Conservation (phyloP, 768 basidiomycete species). For the Nevesoporus exiguus region DNA sequence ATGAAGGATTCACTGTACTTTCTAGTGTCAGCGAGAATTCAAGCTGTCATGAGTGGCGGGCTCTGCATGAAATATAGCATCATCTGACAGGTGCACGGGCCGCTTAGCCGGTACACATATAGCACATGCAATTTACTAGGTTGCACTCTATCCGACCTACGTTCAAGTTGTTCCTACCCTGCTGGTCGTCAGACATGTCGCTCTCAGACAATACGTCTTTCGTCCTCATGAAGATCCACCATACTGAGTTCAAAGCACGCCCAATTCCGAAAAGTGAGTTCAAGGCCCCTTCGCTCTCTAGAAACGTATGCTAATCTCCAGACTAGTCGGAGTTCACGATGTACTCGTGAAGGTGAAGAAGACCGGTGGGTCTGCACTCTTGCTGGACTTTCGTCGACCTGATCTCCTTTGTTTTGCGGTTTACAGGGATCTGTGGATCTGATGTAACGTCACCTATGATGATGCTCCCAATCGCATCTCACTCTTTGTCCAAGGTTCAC, state of each 20-base stretch:
- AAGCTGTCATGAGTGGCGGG: no score
- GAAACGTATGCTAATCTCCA: conserved; percentile 6
- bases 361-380: conserved; percentile 56
- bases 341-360: conserved; percentile 90
- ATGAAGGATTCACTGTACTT: no score
- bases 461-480: conserved; percentile 1
- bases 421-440: conserved; percentile 83
- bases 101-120: neutral
- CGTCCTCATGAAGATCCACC: conserved; percentile 63
- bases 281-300: neutral
- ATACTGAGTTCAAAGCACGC: conserved; percentile 68
- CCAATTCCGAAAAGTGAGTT: conserved; percentile 68
- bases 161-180: neutral
- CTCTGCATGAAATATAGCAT: neutral
- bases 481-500: conserved; percentile 52
- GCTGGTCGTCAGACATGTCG: conserved; percentile 43
- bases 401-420: conserved; percentile 9
- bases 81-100: neutral
- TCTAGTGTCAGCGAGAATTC: no score
- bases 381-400: conserved; percentile 5
- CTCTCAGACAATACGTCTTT: conserved; percentile 66
- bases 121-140: neutral
- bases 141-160: neutral
- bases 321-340: conserved; percentile 62
- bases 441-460: conserved; percentile 49